Evolutionary conservation across 768 basidiomycete genomes (phyloP), one percentile per base, ranked within the genome.

Genomic region (Auriscalpium microsporum): DNA sequence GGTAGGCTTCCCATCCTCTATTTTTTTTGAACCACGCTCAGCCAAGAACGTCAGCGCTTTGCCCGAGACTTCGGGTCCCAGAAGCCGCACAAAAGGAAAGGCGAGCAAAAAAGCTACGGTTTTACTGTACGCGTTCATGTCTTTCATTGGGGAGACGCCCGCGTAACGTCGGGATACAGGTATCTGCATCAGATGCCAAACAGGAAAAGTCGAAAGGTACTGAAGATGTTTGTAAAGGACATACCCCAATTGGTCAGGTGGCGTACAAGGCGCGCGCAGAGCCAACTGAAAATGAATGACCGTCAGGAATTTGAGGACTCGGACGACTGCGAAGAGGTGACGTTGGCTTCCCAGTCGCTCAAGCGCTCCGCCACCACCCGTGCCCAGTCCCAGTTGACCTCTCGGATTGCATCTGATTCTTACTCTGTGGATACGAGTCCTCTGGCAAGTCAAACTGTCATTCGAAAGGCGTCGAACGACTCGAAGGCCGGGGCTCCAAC

Each of bases 1-100:
- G 67, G 87, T 87, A 50, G 23, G 23, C 23, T 28, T 28, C 23
- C 7, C 42, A 7, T 14, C 14, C 42, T 3, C 42, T 14, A 14
- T 44, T 14, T 44, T 14, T 44, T 28, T n/a, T n/a, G 23, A 28
- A 28, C 5, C 23, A 28, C 23, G 36, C 47, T 53, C 36, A 23
- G 37, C 35, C 10, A 19, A n/a, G 77, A 78, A 62, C 77, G 74
- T 60, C 57, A 62, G 21, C 69, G 61, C 50, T 78, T 74, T 50
- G 56, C 60, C 8, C 11, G n/a, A 42, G n/a, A 11, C 40, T 42
- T 42, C 40, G 40, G 40, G 7, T 13, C 13, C 13, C 40, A 17
- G 40, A 42, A 42, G 40, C 11, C 40, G 11, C n/a, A 7, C 11
- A 42, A 17, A 42, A 8, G 40, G n/a, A 42, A 42, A 17, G 40